These are phyloP conservation scores for Hymenoscyphus fraxineus DNA, from an alignment of 2,329 filamentous ascomycete species.

Conservation along the genomic window DNA sequence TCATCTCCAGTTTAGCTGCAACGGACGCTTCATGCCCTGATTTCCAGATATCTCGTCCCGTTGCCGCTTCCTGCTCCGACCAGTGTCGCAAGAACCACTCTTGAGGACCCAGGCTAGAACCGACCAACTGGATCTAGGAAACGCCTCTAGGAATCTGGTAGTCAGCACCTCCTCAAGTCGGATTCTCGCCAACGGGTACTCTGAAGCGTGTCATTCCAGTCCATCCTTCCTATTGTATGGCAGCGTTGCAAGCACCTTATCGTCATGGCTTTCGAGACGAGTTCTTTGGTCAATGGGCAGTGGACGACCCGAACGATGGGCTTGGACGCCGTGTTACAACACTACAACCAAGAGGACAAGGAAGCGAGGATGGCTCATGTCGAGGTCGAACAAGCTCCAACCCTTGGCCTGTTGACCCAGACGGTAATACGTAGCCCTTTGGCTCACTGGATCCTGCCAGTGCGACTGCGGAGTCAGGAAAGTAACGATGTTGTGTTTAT, in stretches of 20 bases:
- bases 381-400: conserved; percentile 42
- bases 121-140: not conserved
- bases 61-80: not conserved
- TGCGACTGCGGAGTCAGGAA: conserved; percentile 64
- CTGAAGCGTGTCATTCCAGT: not conserved
- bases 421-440: conserved; percentile 75
- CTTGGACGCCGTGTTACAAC: conserved; percentile 41
- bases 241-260: not conserved
- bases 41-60: not conserved
- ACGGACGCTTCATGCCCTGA: not conserved
- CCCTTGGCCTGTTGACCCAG: conserved; percentile 70
- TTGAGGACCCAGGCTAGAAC: not conserved
- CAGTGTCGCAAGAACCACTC: not conserved
- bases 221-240: not conserved
- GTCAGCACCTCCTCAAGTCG: not conserved
- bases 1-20: not conserved
- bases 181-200: not conserved
- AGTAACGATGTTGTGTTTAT: conserved; percentile 85
- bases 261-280: conserved; percentile 33
- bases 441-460: conserved; percentile 73
- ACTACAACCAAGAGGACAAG: conserved; percentile 34
- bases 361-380: conserved; percentile 33
- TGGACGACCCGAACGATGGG: conserved; percentile 38
- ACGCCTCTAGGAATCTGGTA: not conserved
- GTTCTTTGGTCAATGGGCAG: conserved; percentile 33